These are phyloP conservation scores for Flaveria sonorensis DNA, from an alignment of 129 eudicot species.

Conservation along the genomic window DNA sequence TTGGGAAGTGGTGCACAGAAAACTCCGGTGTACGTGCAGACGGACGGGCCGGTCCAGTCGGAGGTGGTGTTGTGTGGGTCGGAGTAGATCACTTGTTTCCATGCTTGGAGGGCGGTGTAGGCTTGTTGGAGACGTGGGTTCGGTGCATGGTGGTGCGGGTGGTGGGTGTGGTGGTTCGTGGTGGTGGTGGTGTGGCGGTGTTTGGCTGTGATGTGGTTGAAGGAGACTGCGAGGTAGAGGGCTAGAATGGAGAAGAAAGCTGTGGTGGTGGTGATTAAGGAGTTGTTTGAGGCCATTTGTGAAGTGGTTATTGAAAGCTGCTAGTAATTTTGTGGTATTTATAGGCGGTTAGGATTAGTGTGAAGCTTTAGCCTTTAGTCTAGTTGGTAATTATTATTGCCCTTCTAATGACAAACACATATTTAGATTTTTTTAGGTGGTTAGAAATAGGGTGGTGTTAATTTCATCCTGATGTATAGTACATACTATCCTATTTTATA, in stretches of 20 bases:
- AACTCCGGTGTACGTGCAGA: constrained; percentile 70
- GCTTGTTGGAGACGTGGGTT: constrained; percentile 64
- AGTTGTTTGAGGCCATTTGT: constrained; percentile 44
- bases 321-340: constrained; percentile 1
- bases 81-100: constrained; percentile 73
- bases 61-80: constrained; percentile 68
- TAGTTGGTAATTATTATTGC: constrained; percentile 3
- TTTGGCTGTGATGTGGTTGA: constrained; percentile 45
- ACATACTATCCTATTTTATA: too few relatives aligned
- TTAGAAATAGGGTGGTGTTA: too few relatives aligned
- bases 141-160: constrained; percentile 29
- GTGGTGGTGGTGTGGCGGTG: constrained; percentile 35
- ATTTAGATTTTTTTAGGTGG: too few relatives aligned
- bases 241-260: constrained; percentile 42
- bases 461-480: too few relatives aligned
- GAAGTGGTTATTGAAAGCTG: constrained; percentile 6
- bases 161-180: constrained; percentile 30
- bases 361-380: constrained; percentile 13
- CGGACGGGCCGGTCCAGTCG: constrained; percentile 73
- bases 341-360: constrained; percentile 24
- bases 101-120: constrained; percentile 69
- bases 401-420: neutral
- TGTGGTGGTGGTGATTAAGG: constrained; percentile 36
- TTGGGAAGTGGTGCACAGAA: constrained; percentile 57
- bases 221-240: constrained; percentile 38